Conservation (phyloP, 2,329 filamentous ascomycete genomes). For the Hortaea werneckii region DNA sequence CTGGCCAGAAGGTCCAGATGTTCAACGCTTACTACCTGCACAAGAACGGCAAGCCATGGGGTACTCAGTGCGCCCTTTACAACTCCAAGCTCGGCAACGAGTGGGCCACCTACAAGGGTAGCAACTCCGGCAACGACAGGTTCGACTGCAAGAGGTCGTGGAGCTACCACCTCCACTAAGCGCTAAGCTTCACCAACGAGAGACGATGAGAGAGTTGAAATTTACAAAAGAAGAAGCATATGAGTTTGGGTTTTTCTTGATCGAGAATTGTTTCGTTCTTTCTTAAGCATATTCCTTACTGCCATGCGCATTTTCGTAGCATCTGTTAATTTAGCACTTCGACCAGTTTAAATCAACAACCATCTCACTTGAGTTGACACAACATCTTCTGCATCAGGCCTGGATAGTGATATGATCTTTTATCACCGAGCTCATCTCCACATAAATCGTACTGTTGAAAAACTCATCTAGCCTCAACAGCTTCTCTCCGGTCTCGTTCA, state of each 20-base stretch:
- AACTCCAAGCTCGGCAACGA: constrained; percentile 7
- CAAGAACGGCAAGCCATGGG: constrained; percentile 17
- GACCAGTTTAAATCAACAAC: no score
- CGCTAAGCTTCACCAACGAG: no score
- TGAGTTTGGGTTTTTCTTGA: no score
- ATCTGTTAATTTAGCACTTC: no score
- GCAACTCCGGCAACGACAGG: constrained; percentile 6
- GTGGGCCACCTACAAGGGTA: constrained; percentile 13
- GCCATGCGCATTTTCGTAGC: no score
- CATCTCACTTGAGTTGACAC: no score
- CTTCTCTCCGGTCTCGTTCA: background rate
- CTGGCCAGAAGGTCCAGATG: constrained; percentile 12
- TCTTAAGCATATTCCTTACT: no score
- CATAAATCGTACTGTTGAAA: background rate
- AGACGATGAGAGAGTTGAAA: no score
- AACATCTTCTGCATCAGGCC: no score
- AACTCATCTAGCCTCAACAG: background rate
- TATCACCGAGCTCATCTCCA: background rate
- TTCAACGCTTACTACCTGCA: constrained; percentile 22
- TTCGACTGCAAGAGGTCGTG: constrained; percentile 16
- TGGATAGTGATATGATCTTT: background rate
- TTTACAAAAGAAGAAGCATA: no score
- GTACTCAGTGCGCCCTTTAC: constrained; percentile 23
- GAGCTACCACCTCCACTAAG: constrained; percentile 6
- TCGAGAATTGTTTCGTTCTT: no score